Evolutionary conservation across 768 basidiomycete species (phyloP).

Genomic region (Mycena capillaripes): DNA sequence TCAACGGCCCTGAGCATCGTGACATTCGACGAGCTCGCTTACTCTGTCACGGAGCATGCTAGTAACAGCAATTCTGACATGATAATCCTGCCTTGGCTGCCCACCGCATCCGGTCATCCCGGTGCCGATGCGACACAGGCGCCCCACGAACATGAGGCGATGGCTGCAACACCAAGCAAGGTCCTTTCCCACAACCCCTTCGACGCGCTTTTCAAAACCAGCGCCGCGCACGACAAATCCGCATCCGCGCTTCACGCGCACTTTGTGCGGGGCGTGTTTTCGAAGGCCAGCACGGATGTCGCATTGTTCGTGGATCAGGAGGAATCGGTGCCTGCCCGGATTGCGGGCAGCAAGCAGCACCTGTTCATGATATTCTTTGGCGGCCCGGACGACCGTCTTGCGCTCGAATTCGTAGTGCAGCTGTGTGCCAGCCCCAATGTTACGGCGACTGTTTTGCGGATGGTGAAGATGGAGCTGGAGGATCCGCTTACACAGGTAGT

Average conservation of each 20-base stretch:
- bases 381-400: conserved; percentile 92
- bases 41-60: conserved; percentile 79
- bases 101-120: conserved; percentile 40
- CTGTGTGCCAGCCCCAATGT: conserved; percentile 79
- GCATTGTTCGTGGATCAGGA: conserved; percentile 86
- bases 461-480: conserved; percentile 64
- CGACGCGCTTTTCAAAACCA: conserved; percentile 70
- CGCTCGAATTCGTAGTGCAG: conserved; percentile 87
- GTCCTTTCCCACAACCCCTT: conserved; percentile 71
- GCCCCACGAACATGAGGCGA: conserved; percentile 22
- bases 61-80: conserved; percentile 72
- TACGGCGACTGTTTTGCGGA: conserved; percentile 80
- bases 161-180: conserved; percentile 28
- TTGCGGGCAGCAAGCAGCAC: conserved; percentile 62
- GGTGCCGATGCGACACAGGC: conserved; percentile 9
- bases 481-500: conserved; percentile 39
- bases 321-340: conserved; percentile 45
- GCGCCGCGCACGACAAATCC: conserved; percentile 53
- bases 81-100: conserved; percentile 88
- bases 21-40: conserved; percentile 79
- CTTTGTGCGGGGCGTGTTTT: conserved; percentile 87
- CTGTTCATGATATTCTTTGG: conserved; percentile 94
- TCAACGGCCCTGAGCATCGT: conserved; percentile 80
- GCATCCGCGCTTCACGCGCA: conserved; percentile 78
- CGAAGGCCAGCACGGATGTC: conserved; percentile 79